Base-by-base conservation (phyloP, 2,329 filamentous ascomycete species). In the Microcyclospora tardicrescens region DNA sequence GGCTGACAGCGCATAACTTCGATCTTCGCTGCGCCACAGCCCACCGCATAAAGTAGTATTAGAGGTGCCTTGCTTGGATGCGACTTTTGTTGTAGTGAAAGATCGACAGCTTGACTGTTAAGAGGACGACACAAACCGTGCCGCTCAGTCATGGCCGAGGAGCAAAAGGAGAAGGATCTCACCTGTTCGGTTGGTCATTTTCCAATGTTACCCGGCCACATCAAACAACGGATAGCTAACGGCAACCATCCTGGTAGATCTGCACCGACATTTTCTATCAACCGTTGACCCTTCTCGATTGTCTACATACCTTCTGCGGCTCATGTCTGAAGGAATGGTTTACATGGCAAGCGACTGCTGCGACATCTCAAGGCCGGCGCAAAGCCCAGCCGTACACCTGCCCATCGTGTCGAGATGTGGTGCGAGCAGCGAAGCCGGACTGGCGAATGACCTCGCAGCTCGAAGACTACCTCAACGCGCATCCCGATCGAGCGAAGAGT, bases 261-360 rank as follows among this genome's bases (percentile, higher is more conserved):
- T 98, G 91, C 69, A 93, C 89, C 52, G 91, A 96, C 61, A 75
- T 62, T 41, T 53, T 61, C 34, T 59, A 58, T 48, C 59, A 61
- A 45, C 60, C 60, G 16, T 48, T 62, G 34, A 61, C 60, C 14
- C 50, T 61, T 33, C 58, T 61, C 46, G 57, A 62, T 48, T 60
- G 59, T 43, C 49, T 61, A 19, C 57, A 60, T 42, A 95, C 89
- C 34, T 98, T 93, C 62, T 98, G 91, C 67, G 91, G 87, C 47
- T 82, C 84, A 30, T 98, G 91, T 58, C 62, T 96, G 42, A 94
- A 93, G 61, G 85, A 93, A 66, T 98, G 91, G 91, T 98, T 96
- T 59, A 67, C 70, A 46, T 91, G 78, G 61, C 85, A 94, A 60
- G 78, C 79, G 29, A 67, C 70, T 24, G 68, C 69, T 11, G 72